A percentile compares a stretch with the other conserved stretches of the same genome.
Conservation (phyloP, 257 asterid species). For the Primulina huaijiensis region DNA sequence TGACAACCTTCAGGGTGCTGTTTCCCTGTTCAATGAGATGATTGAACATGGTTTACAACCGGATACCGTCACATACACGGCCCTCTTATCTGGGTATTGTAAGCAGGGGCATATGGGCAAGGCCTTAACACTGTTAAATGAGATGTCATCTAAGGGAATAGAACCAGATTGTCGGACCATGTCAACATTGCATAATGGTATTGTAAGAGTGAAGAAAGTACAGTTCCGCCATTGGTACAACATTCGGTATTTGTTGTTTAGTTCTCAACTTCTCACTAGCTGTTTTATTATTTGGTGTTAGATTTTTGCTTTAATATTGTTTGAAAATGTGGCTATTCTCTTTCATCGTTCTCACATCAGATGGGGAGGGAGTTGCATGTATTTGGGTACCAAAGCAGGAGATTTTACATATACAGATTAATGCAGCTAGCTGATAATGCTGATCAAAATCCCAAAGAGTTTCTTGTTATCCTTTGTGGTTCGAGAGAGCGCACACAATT, state of each 20-base stretch:
- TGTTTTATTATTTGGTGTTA: not conserved
- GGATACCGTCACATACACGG: constrained; percentile 57
- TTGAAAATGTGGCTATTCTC: not conserved
- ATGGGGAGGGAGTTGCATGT: too few relatives aligned
- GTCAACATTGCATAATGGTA: constrained; percentile 33
- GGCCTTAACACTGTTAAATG: constrained; percentile 49
- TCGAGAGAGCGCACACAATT: too few relatives aligned
- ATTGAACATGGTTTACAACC: constrained; percentile 62
- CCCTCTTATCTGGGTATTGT: constrained; percentile 67
- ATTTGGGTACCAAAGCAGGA: too few relatives aligned
- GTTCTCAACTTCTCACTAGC: not conserved
- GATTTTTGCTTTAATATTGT: not conserved
- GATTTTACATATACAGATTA: too few relatives aligned
- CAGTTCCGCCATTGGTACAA: constrained; percentile 31
- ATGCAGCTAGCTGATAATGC: too few relatives aligned
- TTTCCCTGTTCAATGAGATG: constrained; percentile 57
- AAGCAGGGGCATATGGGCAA: constrained; percentile 47
- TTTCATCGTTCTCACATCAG: too few relatives aligned
- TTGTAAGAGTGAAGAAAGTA: constrained; percentile 34
- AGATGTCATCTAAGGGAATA: constrained; percentile 55
- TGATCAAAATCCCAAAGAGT: too few relatives aligned
- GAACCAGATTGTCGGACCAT: constrained; percentile 42
- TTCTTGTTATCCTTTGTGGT: too few relatives aligned
- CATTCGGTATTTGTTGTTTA: not conserved
- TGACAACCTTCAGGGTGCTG: constrained; percentile 57